These are phyloP conservation scores for Sporothrix pallida DNA, from an alignment of 2,329 filamentous ascomycete species.

Conservation along the genomic window DNA sequence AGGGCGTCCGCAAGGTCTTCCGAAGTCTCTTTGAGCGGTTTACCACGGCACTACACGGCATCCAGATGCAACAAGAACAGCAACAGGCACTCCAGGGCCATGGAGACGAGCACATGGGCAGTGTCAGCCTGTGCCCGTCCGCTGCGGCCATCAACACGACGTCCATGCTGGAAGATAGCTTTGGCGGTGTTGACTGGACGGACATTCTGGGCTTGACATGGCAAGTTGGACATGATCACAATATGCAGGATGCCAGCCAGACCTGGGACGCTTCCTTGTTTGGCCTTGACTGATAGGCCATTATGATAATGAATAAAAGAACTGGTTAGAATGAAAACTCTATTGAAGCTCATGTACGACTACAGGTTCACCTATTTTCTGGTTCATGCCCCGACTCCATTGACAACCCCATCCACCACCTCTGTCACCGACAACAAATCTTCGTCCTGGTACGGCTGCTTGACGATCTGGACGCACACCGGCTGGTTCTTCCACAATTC, in stretches of 20 bases:
- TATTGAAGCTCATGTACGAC: neutral
- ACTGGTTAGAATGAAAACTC: neutral
- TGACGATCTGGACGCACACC: conserved; percentile 29
- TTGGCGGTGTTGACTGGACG: conserved; percentile 30
- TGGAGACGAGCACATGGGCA: neutral
- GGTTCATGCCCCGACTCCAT: neutral
- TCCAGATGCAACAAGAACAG: conserved; percentile 21
- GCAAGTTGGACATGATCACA: conserved; percentile 1
- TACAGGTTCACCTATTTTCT: neutral
- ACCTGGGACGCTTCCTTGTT: conserved; percentile 27
- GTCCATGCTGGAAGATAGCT: neutral
- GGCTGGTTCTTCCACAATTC: conserved; percentile 29
- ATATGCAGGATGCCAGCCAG: conserved; percentile 18
- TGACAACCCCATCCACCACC: conserved; percentile 27
- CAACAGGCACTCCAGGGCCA: neutral
- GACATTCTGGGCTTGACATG: conserved; percentile 33
- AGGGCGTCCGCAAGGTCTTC: conserved; percentile 33
- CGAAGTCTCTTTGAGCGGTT: conserved; percentile 32
- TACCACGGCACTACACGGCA: conserved; percentile 19
- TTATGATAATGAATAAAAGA: neutral
- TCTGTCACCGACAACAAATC: conserved; percentile 28
- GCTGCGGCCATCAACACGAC: neutral
- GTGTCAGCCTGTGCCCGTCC: neutral
- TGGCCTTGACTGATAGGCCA: neutral
- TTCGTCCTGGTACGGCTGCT: conserved; percentile 31